Base-by-base conservation (phyloP, 768 basidiomycete species). In the Kwoniella pini region DNA sequence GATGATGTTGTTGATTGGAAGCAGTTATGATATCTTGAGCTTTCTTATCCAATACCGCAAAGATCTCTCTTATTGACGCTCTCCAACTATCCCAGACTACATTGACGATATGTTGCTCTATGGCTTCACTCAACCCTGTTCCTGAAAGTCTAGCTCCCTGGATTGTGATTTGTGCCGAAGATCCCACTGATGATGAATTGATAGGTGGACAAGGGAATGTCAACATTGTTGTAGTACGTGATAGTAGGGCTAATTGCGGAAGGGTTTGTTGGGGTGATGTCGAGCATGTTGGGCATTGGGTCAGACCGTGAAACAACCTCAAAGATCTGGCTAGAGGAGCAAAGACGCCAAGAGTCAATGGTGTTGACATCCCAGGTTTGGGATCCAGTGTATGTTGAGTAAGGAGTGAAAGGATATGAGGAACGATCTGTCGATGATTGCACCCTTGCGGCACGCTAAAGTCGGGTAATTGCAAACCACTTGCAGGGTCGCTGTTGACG, bases 21-120 rank as follows among this genome's bases (percentile, higher is more conserved):
- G 19, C 42, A 12, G 51, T 68, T 33, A 75, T 75, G 27, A 72
- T 54, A 43, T 75, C 74, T 56, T 75, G 69, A 11, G 74, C 74
- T 51, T 71, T 72, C 28, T 63, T 60, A 38, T 75, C 74, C 12
- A 75, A 45, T 2, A 36, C 49, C 4, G 59, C 64, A 46, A 75
- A 75, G 12, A 75, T 57, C 52, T 75, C 74, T 39, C 74, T 50
- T 17, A 75, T 56, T 24, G 64, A 57, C 27, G 74, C 71, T 36
- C 74, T 45, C 74, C 74, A 75, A 0, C 57, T 62, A 31, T 75
- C 74, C 74, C 74, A 75, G 5, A 75, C 68, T 9, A 75, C 69
- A 0, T 67, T 68, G 22, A 75, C 74, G 24, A 75, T 75, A 54
- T 75, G 74, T 36, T 67, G 65, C 46, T 75, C 74, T 22, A 75